Conservation (phyloP, 768 basidiomycete genomes). For the Agaricus sinodeliciosus region DNA sequence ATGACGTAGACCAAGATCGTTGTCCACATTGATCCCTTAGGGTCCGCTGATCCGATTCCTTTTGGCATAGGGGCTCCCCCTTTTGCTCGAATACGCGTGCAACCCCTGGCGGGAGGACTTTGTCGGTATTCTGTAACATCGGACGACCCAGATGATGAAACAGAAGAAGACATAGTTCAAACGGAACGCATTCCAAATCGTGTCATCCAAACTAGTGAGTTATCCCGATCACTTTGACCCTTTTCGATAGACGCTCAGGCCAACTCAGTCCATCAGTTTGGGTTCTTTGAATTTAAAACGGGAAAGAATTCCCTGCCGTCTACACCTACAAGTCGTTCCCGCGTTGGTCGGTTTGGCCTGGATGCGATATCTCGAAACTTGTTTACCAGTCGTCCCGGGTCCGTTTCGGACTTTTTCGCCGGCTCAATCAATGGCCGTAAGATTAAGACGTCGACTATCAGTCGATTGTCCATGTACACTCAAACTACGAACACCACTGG, state of each 20-base stretch:
- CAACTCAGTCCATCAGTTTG: constrained; percentile 72
- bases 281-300: constrained; percentile 83
- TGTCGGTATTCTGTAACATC: constrained; percentile 75
- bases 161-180: constrained; percentile 79
- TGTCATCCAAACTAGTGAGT: constrained; percentile 78
- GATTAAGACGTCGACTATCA: constrained; percentile 55
- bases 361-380: constrained; percentile 89
- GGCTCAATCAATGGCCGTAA: constrained; percentile 64
- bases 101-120: constrained; percentile 78
- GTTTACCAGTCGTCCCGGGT: constrained; percentile 66
- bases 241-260: constrained; percentile 6
- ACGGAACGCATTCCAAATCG: constrained; percentile 66
- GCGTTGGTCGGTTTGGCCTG: constrained; percentile 82
- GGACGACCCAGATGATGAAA: constrained; percentile 65
- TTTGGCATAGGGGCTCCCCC: constrained; percentile 67
- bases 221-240: neutral
- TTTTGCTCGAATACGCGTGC: constrained; percentile 73
- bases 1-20: constrained; percentile 72
- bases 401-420: constrained; percentile 64
- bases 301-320: constrained; percentile 68
- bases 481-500: constrained; percentile 57
- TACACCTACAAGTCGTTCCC: constrained; percentile 76
- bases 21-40: constrained; percentile 76
- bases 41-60: constrained; percentile 70
- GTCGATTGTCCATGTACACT: constrained; percentile 70